A percentile compares a stretch with the other conserved stretches of the same genome.
phyloP scores from a whole-genome alignment of 2,329 filamentous ascomycete genomes.

The Arachnomyces sp. region DNA sequence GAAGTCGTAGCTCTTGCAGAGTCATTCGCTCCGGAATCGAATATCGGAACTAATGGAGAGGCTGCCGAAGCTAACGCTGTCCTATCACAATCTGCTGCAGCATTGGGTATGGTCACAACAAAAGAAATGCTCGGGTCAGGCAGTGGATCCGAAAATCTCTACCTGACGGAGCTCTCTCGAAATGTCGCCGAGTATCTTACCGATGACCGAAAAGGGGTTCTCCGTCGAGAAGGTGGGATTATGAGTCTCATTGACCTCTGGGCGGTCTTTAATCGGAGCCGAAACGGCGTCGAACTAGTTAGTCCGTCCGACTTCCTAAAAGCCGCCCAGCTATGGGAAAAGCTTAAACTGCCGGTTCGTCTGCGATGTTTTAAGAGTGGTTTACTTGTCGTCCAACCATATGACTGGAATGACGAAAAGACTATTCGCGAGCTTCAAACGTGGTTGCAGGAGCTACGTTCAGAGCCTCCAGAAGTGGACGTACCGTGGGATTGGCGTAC shows the following conservation, averaged over 20 bases:
- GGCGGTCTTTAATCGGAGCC: slow-evolving; percentile 88
- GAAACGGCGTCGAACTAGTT: slow-evolving; percentile 89
- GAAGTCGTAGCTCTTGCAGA: slow-evolving; percentile 92
- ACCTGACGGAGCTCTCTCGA: slow-evolving; percentile 77
- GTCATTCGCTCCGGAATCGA: slow-evolving; percentile 65
- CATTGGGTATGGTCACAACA: slow-evolving; percentile 83
- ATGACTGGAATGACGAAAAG: slow-evolving; percentile 82
- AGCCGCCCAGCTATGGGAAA: slow-evolving; percentile 81
- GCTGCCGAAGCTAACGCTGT: slow-evolving; percentile 65
- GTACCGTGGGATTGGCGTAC: slow-evolving; percentile 66
- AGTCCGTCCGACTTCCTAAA: slow-evolving; percentile 88
- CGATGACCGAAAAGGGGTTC: slow-evolving; percentile 70
- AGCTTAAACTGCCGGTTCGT: slow-evolving; percentile 74
- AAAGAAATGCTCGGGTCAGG: slow-evolving; percentile 86
- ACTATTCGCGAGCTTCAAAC: slow-evolving; percentile 67
- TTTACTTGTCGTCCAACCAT: slow-evolving; percentile 84
- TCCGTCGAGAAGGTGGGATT: slow-evolving; percentile 75
- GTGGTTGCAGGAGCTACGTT: slow-evolving; percentile 71
- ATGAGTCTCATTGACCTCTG: slow-evolving; percentile 85
- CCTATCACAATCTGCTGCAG: slow-evolving; percentile 72
- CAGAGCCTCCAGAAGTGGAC: slow-evolving; percentile 56
- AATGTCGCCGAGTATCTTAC: slow-evolving; percentile 85
- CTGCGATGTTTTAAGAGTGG: slow-evolving; percentile 86
- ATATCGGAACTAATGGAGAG: slow-evolving; percentile 50
- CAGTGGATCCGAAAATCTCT: slow-evolving; percentile 68